These are phyloP conservation scores for Datura wrightii DNA, from an alignment of 257 asterid genomes.

Conservation along the genomic window DNA sequence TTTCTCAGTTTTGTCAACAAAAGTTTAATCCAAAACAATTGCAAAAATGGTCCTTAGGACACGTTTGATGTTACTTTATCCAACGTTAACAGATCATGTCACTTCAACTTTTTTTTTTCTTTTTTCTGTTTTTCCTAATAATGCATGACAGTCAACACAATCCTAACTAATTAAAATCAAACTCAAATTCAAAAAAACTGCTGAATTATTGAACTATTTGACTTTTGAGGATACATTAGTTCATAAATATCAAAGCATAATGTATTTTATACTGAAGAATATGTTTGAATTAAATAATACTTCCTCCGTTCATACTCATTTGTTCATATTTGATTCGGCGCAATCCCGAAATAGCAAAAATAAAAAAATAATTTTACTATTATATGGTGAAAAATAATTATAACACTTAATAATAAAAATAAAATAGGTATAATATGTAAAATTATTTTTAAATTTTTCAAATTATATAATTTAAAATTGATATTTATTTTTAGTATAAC, in stretches of 20 bases:
- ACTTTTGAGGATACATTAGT: not conserved
- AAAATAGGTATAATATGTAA: too few species aligned
- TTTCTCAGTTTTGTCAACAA: conserved; percentile 21
- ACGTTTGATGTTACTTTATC: conserved; percentile 32
- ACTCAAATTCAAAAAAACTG: conserved; percentile 31
- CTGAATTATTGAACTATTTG: conserved; percentile 19
- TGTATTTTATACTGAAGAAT: not conserved
- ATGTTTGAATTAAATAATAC: not conserved
- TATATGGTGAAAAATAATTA: too few species aligned
- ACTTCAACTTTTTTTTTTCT: not conserved
- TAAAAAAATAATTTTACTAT: too few species aligned
- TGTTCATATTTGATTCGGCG: too few species aligned
- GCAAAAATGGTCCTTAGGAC: not conserved
- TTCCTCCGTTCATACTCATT: not conserved
- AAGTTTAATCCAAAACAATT: conserved; percentile 24
- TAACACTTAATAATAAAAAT: too few species aligned
- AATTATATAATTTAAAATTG: too few species aligned
- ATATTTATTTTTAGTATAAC: too few species aligned
- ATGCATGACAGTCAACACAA: not conserved
- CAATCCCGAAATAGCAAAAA: too few species aligned
- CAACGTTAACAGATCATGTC: conserved; percentile 46
- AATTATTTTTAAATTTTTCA: too few species aligned
- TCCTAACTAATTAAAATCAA: not conserved
- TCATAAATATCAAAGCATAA: not conserved
- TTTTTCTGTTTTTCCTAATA: not conserved